Base-by-base conservation (phyloP, 192 early-diverging fungal species). In the Backusella mclennaniae region DNA sequence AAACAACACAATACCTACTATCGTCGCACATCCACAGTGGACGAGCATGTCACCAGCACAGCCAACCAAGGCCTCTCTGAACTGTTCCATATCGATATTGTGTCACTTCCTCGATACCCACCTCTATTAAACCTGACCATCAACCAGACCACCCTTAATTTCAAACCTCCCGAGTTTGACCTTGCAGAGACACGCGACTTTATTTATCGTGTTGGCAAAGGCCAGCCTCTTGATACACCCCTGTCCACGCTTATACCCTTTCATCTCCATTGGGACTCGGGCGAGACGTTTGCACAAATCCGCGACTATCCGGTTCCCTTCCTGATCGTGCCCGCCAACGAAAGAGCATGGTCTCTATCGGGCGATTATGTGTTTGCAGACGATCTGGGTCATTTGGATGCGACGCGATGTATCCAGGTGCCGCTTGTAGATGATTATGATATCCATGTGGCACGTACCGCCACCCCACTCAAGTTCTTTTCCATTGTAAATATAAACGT, bases 351-450 rank as follows among this genome's bases (percentile, higher is more conserved):
- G 76, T 39, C 71, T 26, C 35, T 86, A 1, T 71, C 79, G 11
- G 85, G 85, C 21, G 71, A 86, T 74, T 82, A 83, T 71, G 80
- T 84, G 0, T 78, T 86, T 80, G 85, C 73, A 6, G 85, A 86
- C 63, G 83, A 84, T 52, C 39, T 83, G 17, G 78, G 78, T 0
- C 59, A 75, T 19, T 17, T 63, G 6, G 76, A 82, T 17, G 76
- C 78, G 0, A 79, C 81, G 14, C 75, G 85, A 38, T 39, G 42
- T 35, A 41, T 82, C 1, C n/a, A 39, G 67, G 69, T 77, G n/a
- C 11, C 35, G 1, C 29, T 76, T 46, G 8, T 75, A 5, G n/a
- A 6, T 23, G 36, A 56, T 35, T 84, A 86, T 39, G 23, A 33
- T 5, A 39, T 84, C 7, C 36, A 63, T 17, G 44, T 83, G 26